Conservation (phyloP, 1,284 basidiomycete species). For the Leccinum pachyderme region DNA sequence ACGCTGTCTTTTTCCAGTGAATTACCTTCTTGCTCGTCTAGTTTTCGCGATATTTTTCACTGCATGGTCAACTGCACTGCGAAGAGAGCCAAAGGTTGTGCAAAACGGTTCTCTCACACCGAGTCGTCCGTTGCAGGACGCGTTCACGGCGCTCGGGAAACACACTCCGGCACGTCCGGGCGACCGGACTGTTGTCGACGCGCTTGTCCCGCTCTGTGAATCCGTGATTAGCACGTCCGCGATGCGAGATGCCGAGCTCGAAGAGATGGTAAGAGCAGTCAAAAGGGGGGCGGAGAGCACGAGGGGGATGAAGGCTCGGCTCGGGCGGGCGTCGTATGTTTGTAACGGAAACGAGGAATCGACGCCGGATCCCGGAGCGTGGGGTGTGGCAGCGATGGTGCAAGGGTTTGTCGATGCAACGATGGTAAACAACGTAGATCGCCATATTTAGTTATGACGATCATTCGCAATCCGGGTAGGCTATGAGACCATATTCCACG, state of each 20-base stretch:
- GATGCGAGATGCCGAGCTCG: not conserved
- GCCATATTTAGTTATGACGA: no score
- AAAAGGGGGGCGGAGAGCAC: conserved; percentile 48
- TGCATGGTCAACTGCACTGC: conserved; percentile 30
- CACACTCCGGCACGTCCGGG: conserved; percentile 54
- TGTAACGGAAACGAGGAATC: conserved; percentile 1
- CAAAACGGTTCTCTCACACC: not conserved
- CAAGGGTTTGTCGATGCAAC: conserved; percentile 29
- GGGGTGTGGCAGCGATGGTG: conserved; percentile 44
- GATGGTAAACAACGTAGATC: no score
- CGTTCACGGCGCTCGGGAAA: conserved; percentile 35
- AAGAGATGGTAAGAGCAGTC: conserved; percentile 36
- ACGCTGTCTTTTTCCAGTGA: no score
- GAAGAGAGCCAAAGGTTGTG: not conserved
- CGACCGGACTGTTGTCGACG: conserved; percentile 55
- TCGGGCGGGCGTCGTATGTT: conserved; percentile 50
- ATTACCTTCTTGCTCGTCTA: conserved; percentile 12
- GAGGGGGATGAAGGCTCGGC: conserved; percentile 42
- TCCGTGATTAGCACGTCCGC: not conserved
- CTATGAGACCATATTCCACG: no score
- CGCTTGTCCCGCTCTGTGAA: conserved; percentile 47
- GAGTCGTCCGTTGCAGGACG: conserved; percentile 12
- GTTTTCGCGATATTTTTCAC: conserved; percentile 57
- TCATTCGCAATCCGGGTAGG: no score
- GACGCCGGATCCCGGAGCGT: conserved; percentile 53